These are phyloP conservation scores for Ascochyta lentis DNA, from an alignment of 2,329 filamentous ascomycete genomes.

Conservation along the genomic window DNA sequence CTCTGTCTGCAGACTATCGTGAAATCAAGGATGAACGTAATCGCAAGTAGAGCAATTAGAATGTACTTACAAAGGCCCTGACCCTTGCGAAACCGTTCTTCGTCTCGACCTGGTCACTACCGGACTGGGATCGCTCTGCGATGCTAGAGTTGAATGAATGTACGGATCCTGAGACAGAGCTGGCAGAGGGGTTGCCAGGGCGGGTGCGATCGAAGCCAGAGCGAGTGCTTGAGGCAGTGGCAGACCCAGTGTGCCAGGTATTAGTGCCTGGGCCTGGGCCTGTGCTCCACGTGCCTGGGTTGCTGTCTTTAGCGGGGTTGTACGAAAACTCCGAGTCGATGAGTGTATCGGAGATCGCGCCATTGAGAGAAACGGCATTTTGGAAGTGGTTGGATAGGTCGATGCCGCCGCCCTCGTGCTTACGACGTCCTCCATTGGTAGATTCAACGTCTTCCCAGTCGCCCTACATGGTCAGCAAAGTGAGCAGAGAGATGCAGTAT, in stretches of 20 bases:
- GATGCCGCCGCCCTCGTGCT: slow-evolving; percentile 27
- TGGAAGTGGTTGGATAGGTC: slow-evolving; percentile 24
- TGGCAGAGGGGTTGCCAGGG: slow-evolving; percentile 26
- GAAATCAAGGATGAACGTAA: neutral
- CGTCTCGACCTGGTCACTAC: slow-evolving; percentile 1
- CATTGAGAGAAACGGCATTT: slow-evolving; percentile 22
- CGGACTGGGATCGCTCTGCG: slow-evolving; percentile 32
- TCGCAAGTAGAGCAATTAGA: neutral
- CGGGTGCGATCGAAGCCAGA: slow-evolving; percentile 28
- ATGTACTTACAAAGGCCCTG: slow-evolving; percentile 36
- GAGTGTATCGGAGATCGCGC: slow-evolving; percentile 19
- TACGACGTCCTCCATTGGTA: slow-evolving; percentile 9
- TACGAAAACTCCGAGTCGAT: slow-evolving; percentile 30
- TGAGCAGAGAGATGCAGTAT: neutral
- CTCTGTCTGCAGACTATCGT: slow-evolving; percentile 22
- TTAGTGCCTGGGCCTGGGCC: slow-evolving; percentile 15
- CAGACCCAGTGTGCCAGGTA: slow-evolving; percentile 37
- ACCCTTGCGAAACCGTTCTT: slow-evolving; percentile 40
- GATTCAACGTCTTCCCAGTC: slow-evolving; percentile 18
- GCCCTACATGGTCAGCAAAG: slow-evolving; percentile 23
- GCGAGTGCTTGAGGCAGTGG: slow-evolving; percentile 8
- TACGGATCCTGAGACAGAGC: slow-evolving; percentile 23
- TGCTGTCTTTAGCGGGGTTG: slow-evolving; percentile 6
- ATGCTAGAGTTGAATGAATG: slow-evolving; percentile 32
- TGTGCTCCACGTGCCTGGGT: slow-evolving; percentile 18